Evolutionary conservation across 139 green algal genomes (phyloP).

Genomic region (Picochlorum sp.): DNA sequence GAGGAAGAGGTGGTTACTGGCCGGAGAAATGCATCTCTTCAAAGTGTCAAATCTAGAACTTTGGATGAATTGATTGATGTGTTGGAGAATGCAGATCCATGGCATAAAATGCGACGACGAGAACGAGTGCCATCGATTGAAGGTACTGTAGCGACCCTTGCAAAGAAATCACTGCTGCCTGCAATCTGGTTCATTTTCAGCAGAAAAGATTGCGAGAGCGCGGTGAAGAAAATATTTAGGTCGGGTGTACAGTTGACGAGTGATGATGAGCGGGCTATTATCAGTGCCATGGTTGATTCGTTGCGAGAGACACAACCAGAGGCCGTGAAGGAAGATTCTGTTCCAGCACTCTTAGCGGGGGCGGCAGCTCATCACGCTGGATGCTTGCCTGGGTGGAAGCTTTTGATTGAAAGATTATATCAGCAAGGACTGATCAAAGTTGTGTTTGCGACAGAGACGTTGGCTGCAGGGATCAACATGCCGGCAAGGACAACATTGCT

Average conservation of each 20-base stretch:
- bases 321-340: constrained; percentile 52
- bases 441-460: constrained; percentile 93
- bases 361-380: constrained; percentile 86
- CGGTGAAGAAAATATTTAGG: constrained; percentile 6
- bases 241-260: constrained; percentile 31
- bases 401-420: constrained; percentile 81
- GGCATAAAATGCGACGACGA: constrained; percentile 20
- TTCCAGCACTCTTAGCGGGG: constrained; percentile 57
- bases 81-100: constrained; percentile 7
- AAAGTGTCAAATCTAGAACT: constrained; percentile 3
- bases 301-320: constrained; percentile 60
- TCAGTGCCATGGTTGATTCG: constrained; percentile 46
- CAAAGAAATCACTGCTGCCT: constrained; percentile 59
- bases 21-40: background rate
- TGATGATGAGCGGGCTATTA: constrained; percentile 35
- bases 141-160: constrained; percentile 32
- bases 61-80: constrained; percentile 25
- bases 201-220: constrained; percentile 64
- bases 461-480: constrained; percentile 99
- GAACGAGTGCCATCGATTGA: constrained; percentile 22
- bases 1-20: background rate
- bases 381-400: constrained; percentile 87
- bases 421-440: constrained; percentile 70
- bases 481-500: constrained; percentile 86
- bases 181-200: constrained; percentile 91